These are phyloP conservation scores for Osmanthus fragrans DNA, from an alignment of 257 asterid species.

Conservation along the genomic window DNA sequence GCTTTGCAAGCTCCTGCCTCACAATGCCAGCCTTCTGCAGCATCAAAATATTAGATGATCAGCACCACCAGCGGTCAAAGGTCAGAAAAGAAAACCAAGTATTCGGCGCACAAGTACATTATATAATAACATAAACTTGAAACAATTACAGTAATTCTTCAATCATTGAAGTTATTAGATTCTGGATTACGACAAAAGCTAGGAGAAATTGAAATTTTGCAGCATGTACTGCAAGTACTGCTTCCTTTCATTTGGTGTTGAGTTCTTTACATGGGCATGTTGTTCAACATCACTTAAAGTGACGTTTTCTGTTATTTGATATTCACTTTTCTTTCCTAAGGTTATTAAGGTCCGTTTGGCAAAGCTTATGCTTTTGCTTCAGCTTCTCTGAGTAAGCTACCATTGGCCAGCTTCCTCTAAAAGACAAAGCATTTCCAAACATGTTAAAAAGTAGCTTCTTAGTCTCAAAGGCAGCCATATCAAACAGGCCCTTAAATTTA, in stretches of 20 bases:
- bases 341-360: too few species aligned
- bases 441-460: too few species aligned
- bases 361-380: too few species aligned
- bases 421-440: too few species aligned
- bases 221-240: background rate
- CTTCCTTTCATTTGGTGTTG: background rate
- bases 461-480: too few species aligned
- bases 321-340: background rate
- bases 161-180: background rate
- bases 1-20: constrained; percentile 84
- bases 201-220: background rate
- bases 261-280: background rate
- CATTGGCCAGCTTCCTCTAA: too few species aligned
- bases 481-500: too few species aligned
- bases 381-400: too few species aligned
- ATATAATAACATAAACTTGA: background rate
- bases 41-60: constrained; percentile 3
- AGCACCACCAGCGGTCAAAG: background rate
- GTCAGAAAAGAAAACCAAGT: background rate
- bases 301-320: background rate
- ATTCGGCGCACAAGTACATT: background rate
- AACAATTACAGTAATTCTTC: background rate
- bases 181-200: background rate
- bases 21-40: constrained; percentile 86
- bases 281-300: background rate